Evolutionary conservation across 441 rosid genomes (phyloP).

Genomic region (Jatropha podagrica): DNA sequence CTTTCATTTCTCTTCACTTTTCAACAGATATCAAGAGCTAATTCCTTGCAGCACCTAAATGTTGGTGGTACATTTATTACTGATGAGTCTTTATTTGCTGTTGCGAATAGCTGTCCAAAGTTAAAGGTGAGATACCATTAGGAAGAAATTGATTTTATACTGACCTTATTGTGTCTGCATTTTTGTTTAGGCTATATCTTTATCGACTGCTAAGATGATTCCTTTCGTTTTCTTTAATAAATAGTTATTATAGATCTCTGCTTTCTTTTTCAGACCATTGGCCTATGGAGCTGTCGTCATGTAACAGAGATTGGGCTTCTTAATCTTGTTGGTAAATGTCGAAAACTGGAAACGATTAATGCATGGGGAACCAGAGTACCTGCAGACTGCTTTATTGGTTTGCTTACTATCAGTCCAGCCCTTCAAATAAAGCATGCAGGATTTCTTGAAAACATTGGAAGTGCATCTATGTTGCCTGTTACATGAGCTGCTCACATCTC

Average conservation of each 20-base stretch:
- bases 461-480: slow-evolving; percentile 40
- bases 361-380: slow-evolving; percentile 88
- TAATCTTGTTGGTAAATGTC: slow-evolving; percentile 64
- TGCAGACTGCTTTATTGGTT: slow-evolving; percentile 54
- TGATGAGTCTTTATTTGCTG: slow-evolving; percentile 69
- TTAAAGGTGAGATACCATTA: slow-evolving; percentile 48
- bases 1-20: neutral
- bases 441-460: slow-evolving; percentile 35
- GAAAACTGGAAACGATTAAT: slow-evolving; percentile 67
- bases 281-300: slow-evolving; percentile 90
- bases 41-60: slow-evolving; percentile 71
- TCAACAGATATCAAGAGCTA: slow-evolving; percentile 63
- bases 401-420: slow-evolving; percentile 67
- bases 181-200: too few relatives aligned
- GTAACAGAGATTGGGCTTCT: slow-evolving; percentile 70
- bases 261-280: slow-evolving; percentile 48
- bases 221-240: neutral
- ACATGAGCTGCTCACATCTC: slow-evolving; percentile 24
- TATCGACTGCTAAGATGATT: too few relatives aligned
- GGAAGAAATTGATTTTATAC: neutral
- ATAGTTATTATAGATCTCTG: neutral
- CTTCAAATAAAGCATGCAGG: slow-evolving; percentile 63
- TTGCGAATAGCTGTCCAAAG: slow-evolving; percentile 70
- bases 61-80: slow-evolving; percentile 88
- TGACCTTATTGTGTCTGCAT: too few relatives aligned